phyloP scores from a whole-genome alignment of 2,329 filamentous ascomycete species.

The Leptographium galeiforme region DNA sequence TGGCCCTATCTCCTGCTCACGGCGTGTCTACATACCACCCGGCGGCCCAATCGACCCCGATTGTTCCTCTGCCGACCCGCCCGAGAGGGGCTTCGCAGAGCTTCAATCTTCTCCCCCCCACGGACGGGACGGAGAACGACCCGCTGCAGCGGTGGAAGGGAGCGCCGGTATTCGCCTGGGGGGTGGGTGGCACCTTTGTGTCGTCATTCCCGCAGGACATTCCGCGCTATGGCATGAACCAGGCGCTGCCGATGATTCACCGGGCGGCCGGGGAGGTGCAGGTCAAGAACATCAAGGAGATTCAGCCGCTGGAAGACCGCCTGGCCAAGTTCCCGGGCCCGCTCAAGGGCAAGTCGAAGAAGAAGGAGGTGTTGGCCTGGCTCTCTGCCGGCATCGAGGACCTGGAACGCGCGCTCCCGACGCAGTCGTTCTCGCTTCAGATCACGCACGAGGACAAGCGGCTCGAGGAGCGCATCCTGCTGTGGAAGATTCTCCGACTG shows the following conservation, averaged over 20 bases:
- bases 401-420: conserved; percentile 48
- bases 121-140: conserved; percentile 57
- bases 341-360: conserved; percentile 78
- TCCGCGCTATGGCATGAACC: conserved; percentile 69
- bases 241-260: conserved; percentile 62
- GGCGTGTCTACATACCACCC: background rate
- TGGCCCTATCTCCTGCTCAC: conserved; percentile 25
- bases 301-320: conserved; percentile 57
- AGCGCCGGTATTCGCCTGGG: conserved; percentile 74
- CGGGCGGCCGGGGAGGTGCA: conserved; percentile 72
- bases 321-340: conserved; percentile 80
- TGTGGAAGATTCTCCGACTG: conserved; percentile 76
- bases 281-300: conserved; percentile 60
- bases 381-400: conserved; percentile 60
- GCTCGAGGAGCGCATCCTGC: conserved; percentile 61
- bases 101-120: conserved; percentile 46
- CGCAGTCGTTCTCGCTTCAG: conserved; percentile 32
- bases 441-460: conserved; percentile 53
- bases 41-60: background rate
- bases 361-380: conserved; percentile 84
- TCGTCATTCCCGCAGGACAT: conserved; percentile 82
- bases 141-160: conserved; percentile 84
- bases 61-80: conserved; percentile 15
- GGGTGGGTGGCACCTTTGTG: conserved; percentile 68
- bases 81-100: conserved; percentile 39